Evolutionary conservation across 1,139 yeast genomes (phyloP).

Genomic region (Wickerhamiella infanticola): DNA sequence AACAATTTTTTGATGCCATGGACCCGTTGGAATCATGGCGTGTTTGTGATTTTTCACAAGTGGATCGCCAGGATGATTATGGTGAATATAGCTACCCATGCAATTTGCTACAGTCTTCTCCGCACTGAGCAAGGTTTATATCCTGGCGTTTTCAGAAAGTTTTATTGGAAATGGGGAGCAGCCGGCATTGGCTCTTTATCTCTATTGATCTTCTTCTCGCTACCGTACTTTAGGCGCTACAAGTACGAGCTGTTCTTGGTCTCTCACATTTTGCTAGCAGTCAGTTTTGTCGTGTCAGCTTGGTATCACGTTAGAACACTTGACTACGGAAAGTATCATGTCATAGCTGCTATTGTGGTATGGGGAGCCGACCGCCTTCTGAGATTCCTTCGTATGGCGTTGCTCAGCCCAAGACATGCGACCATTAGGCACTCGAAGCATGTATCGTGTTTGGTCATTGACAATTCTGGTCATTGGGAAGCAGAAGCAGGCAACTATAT

Average conservation of each 20-base stretch:
- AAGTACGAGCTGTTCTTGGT: conserved; percentile 33
- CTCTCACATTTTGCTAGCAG: conserved; percentile 29
- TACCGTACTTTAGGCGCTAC: conserved; percentile 32
- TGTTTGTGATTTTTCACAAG: conserved; percentile 41
- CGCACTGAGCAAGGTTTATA: conserved; percentile 4
- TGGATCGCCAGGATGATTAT: conserved; percentile 40
- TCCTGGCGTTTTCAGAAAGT: conserved; percentile 6
- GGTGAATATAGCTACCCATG: conserved; percentile 29
- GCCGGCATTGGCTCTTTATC: conserved; percentile 33
- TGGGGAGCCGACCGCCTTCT: conserved; percentile 47
- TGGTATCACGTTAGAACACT: conserved; percentile 40
- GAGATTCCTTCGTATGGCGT: conserved; percentile 31
- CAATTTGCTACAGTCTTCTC: conserved; percentile 9
- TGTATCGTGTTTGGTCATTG: conserved; percentile 25
- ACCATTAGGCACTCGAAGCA: not conserved
- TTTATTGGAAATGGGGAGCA: conserved; percentile 35
- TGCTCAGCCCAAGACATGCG: conserved; percentile 1
- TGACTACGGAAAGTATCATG: conserved; percentile 36
- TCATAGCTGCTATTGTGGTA: conserved; percentile 26
- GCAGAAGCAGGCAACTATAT: conserved; percentile 26
- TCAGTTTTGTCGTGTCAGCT: conserved; percentile 33
- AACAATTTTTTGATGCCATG: conserved; percentile 38
- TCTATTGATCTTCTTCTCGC: conserved; percentile 34
- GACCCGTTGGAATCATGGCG: conserved; percentile 45
- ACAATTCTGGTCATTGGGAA: conserved; percentile 20